Conservation (phyloP, 306 rosid species). For the Malus sylvestris region DNA sequence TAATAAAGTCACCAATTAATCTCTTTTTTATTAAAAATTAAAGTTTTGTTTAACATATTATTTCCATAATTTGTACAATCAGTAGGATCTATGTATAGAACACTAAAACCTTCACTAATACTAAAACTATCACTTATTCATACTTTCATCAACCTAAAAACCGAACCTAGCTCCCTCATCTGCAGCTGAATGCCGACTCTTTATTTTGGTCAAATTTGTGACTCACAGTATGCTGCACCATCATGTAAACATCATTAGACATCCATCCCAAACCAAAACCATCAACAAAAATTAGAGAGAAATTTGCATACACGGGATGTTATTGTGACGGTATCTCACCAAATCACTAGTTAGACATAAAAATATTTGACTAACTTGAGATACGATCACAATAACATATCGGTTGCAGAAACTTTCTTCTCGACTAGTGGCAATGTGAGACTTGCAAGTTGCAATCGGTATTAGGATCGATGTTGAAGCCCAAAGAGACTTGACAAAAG, state of each 20-base stretch:
- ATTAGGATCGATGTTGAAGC: slow-evolving; percentile 42
- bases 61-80: neutral
- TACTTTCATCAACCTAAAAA: neutral
- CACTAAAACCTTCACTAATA: neutral
- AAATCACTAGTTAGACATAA: no score
- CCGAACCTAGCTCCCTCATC: neutral
- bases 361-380: no score
- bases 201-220: neutral
- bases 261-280: neutral
- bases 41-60: neutral
- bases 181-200: neutral
- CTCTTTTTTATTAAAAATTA: neutral
- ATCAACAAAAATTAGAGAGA: neutral
- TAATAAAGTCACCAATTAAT: no score
- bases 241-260: neutral
- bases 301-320: no score
- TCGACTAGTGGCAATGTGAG: neutral
- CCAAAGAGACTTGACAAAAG: slow-evolving; percentile 53
- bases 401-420: neutral
- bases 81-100: neutral
- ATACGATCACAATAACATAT: no score
- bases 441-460: slow-evolving; percentile 34
- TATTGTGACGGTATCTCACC: neutral
- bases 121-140: neutral
- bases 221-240: slow-evolving; percentile 17